Conservation (phyloP, 2,329 filamentous ascomycete genomes). For the Trichoderma sp. region DNA sequence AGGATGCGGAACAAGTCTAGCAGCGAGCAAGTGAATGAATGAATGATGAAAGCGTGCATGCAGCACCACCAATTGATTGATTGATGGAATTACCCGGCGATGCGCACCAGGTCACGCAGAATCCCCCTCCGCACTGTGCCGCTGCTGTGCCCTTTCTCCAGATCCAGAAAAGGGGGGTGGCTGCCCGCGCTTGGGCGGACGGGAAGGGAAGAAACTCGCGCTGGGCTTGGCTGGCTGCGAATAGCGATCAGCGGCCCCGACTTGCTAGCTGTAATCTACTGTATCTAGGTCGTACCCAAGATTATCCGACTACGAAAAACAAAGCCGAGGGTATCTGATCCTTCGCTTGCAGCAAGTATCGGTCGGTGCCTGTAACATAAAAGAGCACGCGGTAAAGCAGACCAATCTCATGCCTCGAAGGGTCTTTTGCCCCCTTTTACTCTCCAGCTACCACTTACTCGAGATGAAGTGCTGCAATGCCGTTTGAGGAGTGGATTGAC, state of each 20-base stretch:
- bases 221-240: conserved; percentile 7
- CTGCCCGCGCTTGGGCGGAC: not conserved
- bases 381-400: not conserved
- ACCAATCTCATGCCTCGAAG: not conserved
- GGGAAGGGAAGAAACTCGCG: not conserved
- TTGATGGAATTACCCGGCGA: not conserved
- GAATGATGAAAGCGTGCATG: not conserved
- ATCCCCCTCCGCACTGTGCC: conserved; percentile 5
- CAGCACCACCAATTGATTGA: not conserved
- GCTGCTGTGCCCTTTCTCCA: not conserved
- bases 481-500: not conserved
- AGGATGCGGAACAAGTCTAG: not conserved
- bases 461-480: not conserved
- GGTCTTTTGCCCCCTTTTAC: not conserved
- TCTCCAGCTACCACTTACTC: not conserved
- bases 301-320: not conserved
- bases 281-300: not conserved
- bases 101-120: not conserved
- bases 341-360: not conserved
- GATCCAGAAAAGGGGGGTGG: conserved; percentile 22
- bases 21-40: not conserved
- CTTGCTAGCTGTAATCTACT: not conserved
- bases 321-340: not conserved
- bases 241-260: conserved; percentile 10
- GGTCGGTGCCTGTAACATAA: not conserved